Conservation (phyloP, 805 yeast genomes). For the Candida stauntonica region DNA sequence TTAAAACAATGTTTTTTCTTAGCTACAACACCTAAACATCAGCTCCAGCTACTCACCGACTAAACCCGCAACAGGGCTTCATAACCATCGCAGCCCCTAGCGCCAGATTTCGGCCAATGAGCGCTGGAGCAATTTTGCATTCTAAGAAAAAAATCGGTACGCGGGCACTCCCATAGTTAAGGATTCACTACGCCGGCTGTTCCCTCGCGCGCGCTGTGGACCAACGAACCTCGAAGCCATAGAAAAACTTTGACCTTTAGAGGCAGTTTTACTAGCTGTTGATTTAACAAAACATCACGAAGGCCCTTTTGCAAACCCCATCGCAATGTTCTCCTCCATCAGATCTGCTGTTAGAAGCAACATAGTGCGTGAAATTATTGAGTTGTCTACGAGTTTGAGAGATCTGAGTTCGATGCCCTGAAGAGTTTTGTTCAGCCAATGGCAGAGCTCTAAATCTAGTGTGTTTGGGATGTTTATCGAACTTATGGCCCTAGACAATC, state of each 20-base stretch:
- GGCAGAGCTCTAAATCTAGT: constrained; percentile 4
- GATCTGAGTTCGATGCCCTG: neutral
- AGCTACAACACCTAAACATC: too few species aligned
- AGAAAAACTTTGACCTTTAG: constrained; percentile 13
- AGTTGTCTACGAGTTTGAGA: neutral
- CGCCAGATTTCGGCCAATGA: constrained; percentile 23
- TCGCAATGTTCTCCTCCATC: constrained; percentile 28
- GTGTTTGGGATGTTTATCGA: too few species aligned
- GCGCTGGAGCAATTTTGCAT: constrained; percentile 18
- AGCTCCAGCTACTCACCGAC: too few species aligned
- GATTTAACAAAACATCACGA: neutral
- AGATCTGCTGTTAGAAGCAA: constrained; percentile 31
- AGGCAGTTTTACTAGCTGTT: too few species aligned
- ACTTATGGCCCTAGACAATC: too few species aligned
- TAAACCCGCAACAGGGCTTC: constrained; percentile 5
- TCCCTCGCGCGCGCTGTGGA: too few species aligned
- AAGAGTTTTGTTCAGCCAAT: constrained; percentile 5
- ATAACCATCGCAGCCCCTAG: constrained; percentile 6
- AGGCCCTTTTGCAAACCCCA: neutral
- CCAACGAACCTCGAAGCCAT: too few species aligned
- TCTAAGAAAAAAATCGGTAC: constrained; percentile 13
- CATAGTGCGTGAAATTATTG: constrained; percentile 22
- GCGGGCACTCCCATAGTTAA: too few species aligned
- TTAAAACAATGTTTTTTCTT: too few species aligned
- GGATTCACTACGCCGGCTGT: too few species aligned